Evolutionary conservation across 2,329 filamentous ascomycete species (phyloP).

Genomic region (Neoscytalidium dimidiatum): DNA sequence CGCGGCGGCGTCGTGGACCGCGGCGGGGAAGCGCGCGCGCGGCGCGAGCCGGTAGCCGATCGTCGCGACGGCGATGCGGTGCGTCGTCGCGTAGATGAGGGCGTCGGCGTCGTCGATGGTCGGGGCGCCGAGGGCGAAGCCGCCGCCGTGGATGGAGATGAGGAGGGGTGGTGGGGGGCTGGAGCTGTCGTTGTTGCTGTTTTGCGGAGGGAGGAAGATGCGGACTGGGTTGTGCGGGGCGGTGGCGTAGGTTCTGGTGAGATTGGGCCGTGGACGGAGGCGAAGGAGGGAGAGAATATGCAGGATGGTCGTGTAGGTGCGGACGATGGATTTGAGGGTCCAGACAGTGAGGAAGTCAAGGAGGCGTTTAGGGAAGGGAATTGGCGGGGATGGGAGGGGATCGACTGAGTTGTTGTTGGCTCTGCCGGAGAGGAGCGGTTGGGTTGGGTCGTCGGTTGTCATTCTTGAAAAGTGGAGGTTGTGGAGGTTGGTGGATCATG

Average conservation of each 20-base stretch:
- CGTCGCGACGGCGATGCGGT: conserved; percentile 48
- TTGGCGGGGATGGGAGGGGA: neutral
- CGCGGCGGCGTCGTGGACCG: conserved; percentile 49
- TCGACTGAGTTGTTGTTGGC: neutral
- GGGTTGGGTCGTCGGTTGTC: neutral
- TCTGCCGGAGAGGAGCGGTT: neutral
- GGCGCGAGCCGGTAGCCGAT: conserved; percentile 56
- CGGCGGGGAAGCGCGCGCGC: conserved; percentile 45
- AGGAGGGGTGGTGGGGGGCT: conserved; percentile 38
- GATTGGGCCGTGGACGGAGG: conserved; percentile 14
- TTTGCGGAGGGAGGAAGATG: conserved; percentile 19
- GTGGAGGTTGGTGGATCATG: neutral
- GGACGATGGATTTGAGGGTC: conserved; percentile 3
- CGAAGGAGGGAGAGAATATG: neutral
- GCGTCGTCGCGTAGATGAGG: conserved; percentile 42
- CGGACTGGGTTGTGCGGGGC: neutral
- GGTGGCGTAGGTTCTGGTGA: conserved; percentile 6
- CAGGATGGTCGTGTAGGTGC: neutral
- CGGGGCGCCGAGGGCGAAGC: conserved; percentile 49
- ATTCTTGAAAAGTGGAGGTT: neutral
- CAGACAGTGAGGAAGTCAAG: neutral
- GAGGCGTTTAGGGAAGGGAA: neutral
- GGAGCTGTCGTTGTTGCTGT: neutral
- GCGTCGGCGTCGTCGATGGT: conserved; percentile 52
- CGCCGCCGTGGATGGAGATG: conserved; percentile 56